phyloP scores from a whole-genome alignment of 2,329 filamentous ascomycete species.

The Tolypocladium endophyticum region DNA sequence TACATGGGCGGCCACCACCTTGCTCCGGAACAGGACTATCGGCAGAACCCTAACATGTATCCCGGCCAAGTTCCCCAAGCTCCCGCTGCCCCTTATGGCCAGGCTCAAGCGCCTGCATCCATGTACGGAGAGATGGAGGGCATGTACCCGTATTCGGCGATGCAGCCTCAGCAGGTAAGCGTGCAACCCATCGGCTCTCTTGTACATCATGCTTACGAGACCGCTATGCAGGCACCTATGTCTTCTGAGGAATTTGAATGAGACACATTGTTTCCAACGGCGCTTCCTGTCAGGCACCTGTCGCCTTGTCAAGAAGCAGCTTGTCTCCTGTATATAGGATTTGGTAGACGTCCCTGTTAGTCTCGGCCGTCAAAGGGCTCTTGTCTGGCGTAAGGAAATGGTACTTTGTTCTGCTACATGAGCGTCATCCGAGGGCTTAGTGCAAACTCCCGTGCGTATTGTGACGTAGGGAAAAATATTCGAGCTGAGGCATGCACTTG shows the following conservation, averaged over 20 bases:
- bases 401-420: not conserved
- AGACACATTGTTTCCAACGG: not conserved
- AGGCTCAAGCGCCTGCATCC: conserved; percentile 52
- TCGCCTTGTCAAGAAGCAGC: not conserved
- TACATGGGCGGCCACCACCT: conserved; percentile 57
- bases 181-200: not conserved
- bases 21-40: conserved; percentile 65
- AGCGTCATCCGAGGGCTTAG: not conserved
- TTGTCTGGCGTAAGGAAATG: conserved; percentile 10
- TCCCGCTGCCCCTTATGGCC: conserved; percentile 61
- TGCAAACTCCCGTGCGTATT: not conserved
- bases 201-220: conserved; percentile 3
- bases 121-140: conserved; percentile 76
- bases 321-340: conserved; percentile 7
- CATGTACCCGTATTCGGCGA: conserved; percentile 75
- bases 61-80: conserved; percentile 66
- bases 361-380: not conserved
- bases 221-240: conserved; percentile 27
- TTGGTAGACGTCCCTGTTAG: not conserved
- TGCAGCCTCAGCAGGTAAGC: conserved; percentile 74
- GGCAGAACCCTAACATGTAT: conserved; percentile 72
- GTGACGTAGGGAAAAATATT: not conserved
- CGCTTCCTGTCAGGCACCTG: not conserved
- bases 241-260: conserved; percentile 33
- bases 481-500: not conserved